Percentiles rank a stretch among this genome's conserved stretches.
Evolutionary conservation across 1,284 basidiomycete genomes (phyloP).

Genomic region (Austropuccinia psidii): DNA sequence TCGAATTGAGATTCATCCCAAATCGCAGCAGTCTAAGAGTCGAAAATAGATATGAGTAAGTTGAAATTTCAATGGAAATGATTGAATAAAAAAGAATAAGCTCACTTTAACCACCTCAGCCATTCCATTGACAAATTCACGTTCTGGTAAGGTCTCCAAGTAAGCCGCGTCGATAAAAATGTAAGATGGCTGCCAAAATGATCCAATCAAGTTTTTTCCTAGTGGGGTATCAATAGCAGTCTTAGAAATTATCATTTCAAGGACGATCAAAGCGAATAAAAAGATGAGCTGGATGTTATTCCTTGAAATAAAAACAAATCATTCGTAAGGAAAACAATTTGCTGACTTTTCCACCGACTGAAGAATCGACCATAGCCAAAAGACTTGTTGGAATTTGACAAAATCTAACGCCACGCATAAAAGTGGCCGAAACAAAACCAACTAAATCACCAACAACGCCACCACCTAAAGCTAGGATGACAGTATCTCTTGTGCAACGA

Average conservation of each 20-base stretch:
- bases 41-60: neutral
- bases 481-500: conserved; percentile 85
- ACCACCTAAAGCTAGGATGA: conserved; percentile 86
- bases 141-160: conserved; percentile 79
- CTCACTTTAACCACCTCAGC: conserved; percentile 91
- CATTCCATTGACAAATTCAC: conserved; percentile 98
- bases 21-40: conserved; percentile 76
- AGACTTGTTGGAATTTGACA: conserved; percentile 95
- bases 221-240: conserved; percentile 95
- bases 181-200: conserved; percentile 96
- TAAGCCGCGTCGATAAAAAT: conserved; percentile 97
- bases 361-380: conserved; percentile 96
- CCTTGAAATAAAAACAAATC: neutral
- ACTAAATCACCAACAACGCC: conserved; percentile 92
- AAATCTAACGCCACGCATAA: conserved; percentile 85
- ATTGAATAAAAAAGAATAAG: conserved; percentile 26
- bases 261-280: neutral
- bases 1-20: conserved; percentile 84
- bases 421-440: conserved; percentile 96
- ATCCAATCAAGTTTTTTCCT: conserved; percentile 96
- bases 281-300: neutral
- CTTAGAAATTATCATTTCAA: conserved; percentile 39
- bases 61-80: neutral
- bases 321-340: neutral
- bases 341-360: conserved; percentile 75